A percentile compares a stretch with the other conserved stretches of the same genome.
These are phyloP conservation scores for Gracilaria caudata DNA, from an alignment of 23 red algal genomes.

Conservation along the genomic window DNA sequence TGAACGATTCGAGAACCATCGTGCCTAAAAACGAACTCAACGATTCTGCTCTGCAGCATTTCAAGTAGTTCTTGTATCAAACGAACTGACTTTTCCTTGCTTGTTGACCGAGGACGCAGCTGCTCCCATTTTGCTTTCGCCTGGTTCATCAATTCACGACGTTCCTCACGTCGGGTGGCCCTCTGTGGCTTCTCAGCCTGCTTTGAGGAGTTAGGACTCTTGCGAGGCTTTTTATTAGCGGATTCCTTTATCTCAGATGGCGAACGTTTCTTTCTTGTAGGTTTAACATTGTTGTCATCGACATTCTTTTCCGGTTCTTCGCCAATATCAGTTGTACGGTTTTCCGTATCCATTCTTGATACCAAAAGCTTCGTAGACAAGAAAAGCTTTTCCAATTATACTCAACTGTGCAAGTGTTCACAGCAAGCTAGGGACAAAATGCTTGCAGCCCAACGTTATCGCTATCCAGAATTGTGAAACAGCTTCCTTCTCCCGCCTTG, in stretches of 20 bases:
- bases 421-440: not conserved
- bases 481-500: too few relatives aligned
- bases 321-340: not conserved
- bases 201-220: not conserved
- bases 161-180: constrained; percentile 40
- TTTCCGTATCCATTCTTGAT: not conserved
- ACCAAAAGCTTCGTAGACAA: not conserved
- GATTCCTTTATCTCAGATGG: not conserved
- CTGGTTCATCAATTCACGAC: constrained; percentile 39
- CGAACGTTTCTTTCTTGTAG: not conserved
- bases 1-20: constrained; percentile 84
- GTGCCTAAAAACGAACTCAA: constrained; percentile 73
- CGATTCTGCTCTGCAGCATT: constrained; percentile 48
- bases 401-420: not conserved
- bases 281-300: not conserved
- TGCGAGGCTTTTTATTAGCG: not conserved
- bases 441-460: too few relatives aligned
- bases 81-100: constrained; percentile 32
- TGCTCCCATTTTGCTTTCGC: constrained; percentile 70
- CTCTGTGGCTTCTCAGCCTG: constrained; percentile 41
- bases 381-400: not conserved
- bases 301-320: not conserved
- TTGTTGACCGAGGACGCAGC: constrained; percentile 58
- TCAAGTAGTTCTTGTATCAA: constrained; percentile 58
- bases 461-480: too few relatives aligned